Base-by-base conservation (phyloP, 164 flowering plant species). In the Macadamia integrifolia region DNA sequence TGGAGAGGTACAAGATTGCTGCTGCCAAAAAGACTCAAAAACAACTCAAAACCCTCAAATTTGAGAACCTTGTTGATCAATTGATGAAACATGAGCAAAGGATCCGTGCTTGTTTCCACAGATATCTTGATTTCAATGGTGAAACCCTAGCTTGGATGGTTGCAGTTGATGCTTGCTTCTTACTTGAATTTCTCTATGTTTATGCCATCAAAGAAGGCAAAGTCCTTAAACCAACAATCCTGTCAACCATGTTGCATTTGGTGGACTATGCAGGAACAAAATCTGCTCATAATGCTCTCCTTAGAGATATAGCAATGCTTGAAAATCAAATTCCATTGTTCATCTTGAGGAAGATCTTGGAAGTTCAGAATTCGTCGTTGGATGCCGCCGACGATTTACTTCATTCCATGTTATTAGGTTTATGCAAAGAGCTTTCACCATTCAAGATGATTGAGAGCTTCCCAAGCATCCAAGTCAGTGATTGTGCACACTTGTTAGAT, bases 371-470 rank as follows among this genome's bases (percentile, higher is more conserved):
- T 56, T 31, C 68, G 0, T 56, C 72, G 0, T 4, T 49, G 6
- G 75, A 78, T 29, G 30, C 59, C n/a, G 76, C 73, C 1, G 72
- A 80, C 13, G 76, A 72, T 0, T 0, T 52, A 48, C 40, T 86
- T 23, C 17, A 15, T 11, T 50, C 61, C 0, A 83, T 83, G 79
- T 32, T 85, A 18, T 53, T 59, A 40, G 82, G 80, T 2, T 64
- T 83, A 0, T 75, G 80, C 29, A 74, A 67, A 52, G 81, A 72
- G 65, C 50, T 83, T 23, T 78, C 72, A 1, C 90, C 87, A 5
- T 70, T 86, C 53, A 42, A 13, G 57, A 48, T 69, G 28, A 31
- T n/a, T 3, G 66, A 65, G 6, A 65, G 66, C 1, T 18, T 32
- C 32, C 53, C 65, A 13, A 6, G 6, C 42, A 9, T 57, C 28